phyloP scores from a whole-genome alignment of 306 rosid genomes.

The Cucurbita maxima region DNA sequence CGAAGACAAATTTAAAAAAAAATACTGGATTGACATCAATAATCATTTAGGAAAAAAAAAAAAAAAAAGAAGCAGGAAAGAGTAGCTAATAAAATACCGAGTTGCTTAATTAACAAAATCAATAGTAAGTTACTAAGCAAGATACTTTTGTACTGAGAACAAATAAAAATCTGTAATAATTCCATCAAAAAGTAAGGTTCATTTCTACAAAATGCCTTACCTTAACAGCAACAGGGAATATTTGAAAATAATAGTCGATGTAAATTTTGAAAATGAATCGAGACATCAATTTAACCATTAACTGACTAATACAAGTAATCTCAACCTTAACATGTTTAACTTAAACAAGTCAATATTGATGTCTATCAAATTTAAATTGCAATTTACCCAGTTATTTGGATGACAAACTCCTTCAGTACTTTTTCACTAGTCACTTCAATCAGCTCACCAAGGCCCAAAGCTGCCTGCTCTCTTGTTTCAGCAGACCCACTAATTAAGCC shows the following conservation, averaged over 20 bases:
- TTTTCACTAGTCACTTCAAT: constrained; percentile 89
- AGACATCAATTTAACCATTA: background rate
- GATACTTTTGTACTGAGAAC: background rate
- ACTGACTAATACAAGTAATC: background rate
- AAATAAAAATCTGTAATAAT: background rate
- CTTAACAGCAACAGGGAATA: background rate
- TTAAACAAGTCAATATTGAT: background rate
- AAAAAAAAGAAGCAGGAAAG: background rate
- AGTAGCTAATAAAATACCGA: background rate
- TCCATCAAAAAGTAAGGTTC: background rate
- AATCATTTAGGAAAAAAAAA: background rate
- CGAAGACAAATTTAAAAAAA: background rate
- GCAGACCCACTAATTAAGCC: constrained; percentile 92
- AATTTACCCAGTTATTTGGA: constrained; percentile 82
- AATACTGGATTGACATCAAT: background rate
- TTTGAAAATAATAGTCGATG: background rate
- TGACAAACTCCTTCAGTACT: constrained; percentile 77
- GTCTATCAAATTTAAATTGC: background rate
- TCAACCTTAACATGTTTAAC: background rate
- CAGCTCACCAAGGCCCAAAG: constrained; percentile 91
- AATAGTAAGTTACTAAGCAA: background rate
- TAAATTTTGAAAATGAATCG: background rate
- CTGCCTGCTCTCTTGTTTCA: constrained; percentile 94
- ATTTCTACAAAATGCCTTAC: background rate
- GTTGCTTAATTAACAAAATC: background rate